These are phyloP conservation scores for Ramaria sp. DNA, from an alignment of 768 basidiomycete genomes.

Conservation along the genomic window DNA sequence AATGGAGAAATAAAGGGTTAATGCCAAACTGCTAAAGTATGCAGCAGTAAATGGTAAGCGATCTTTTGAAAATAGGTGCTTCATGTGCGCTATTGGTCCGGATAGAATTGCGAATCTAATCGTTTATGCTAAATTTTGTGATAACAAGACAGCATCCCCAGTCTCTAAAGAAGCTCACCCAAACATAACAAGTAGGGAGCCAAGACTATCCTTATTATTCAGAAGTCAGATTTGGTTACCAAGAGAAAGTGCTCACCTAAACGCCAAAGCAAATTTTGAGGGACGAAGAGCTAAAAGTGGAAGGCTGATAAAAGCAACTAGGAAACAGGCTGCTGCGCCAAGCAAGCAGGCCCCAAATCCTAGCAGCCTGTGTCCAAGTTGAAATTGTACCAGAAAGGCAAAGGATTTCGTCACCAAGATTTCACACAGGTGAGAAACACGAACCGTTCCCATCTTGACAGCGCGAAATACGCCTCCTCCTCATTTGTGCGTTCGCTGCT, in stretches of 20 bases:
- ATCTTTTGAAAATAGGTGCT: slow-evolving; percentile 75
- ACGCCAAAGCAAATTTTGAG: slow-evolving; percentile 83
- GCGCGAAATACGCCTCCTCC: slow-evolving; percentile 90
- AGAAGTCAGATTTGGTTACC: background rate
- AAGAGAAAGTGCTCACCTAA: slow-evolving; percentile 41
- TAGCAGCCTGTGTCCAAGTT: slow-evolving; percentile 45
- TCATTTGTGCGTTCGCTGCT: slow-evolving; percentile 79
- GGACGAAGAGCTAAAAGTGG: slow-evolving; percentile 65
- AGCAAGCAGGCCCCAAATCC: slow-evolving; percentile 85
- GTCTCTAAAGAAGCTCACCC: slow-evolving; percentile 36
- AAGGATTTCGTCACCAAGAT: background rate
- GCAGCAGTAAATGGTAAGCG: slow-evolving; percentile 74
- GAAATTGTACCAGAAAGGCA: background rate
- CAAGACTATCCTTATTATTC: slow-evolving; percentile 41
- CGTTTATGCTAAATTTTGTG: background rate
- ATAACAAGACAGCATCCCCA: background rate
- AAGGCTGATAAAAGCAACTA: slow-evolving; percentile 78
- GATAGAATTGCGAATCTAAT: slow-evolving; percentile 71
- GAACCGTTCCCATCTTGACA: slow-evolving; percentile 89
- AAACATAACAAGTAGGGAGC: slow-evolving; percentile 91
- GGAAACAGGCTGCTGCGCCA: slow-evolving; percentile 90
- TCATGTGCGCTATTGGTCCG: slow-evolving; percentile 86
- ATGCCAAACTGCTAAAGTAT: slow-evolving; percentile 72
- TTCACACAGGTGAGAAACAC: slow-evolving; percentile 11
- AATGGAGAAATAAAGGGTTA: slow-evolving; percentile 88